These are phyloP conservation scores for Immersiporthe knoxdaviesiana DNA, from an alignment of 2,329 filamentous ascomycete genomes.

Conservation along the genomic window DNA sequence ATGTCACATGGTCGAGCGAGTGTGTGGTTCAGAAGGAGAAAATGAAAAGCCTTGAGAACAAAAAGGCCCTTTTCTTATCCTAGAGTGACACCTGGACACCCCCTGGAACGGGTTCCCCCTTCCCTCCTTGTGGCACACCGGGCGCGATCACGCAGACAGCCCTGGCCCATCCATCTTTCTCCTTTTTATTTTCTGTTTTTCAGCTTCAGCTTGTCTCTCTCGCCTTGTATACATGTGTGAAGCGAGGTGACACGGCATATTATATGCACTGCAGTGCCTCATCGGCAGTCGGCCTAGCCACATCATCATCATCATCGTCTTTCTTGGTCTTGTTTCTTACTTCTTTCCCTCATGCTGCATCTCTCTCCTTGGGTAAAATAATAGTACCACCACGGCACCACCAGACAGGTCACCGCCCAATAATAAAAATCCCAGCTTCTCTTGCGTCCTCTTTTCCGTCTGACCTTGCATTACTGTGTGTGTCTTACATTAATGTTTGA, in stretches of 20 bases:
- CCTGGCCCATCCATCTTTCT: not conserved
- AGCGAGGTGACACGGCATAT: slow-evolving; percentile 18
- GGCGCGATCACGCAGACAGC: slow-evolving; percentile 20
- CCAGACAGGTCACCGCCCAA: too few relatives aligned
- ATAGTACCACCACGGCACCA: too few relatives aligned
- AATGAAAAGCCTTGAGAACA: not conserved
- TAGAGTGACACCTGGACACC: not conserved
- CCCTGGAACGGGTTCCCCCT: not conserved
- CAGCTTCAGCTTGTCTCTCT: slow-evolving; percentile 11
- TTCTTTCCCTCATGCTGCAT: not conserved
- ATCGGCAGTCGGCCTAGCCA: not conserved
- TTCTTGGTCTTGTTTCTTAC: not conserved
- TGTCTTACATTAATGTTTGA: slow-evolving; percentile 12
- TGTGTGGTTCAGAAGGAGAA: not conserved
- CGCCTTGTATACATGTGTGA: slow-evolving; percentile 1
- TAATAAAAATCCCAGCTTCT: too few relatives aligned
- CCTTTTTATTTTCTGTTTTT: too few relatives aligned
- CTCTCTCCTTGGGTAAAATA: too few relatives aligned
- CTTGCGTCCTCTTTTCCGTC: not conserved
- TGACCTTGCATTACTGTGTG: not conserved
- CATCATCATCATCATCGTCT: not conserved
- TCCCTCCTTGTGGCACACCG: slow-evolving; percentile 17
- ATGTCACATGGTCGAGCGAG: not conserved
- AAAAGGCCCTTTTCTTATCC: not conserved
- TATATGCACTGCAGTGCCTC: slow-evolving; percentile 4